These are phyloP conservation scores for Rosa hybrid DNA, from an alignment of 331 rosid genomes.

Conservation along the genomic window DNA sequence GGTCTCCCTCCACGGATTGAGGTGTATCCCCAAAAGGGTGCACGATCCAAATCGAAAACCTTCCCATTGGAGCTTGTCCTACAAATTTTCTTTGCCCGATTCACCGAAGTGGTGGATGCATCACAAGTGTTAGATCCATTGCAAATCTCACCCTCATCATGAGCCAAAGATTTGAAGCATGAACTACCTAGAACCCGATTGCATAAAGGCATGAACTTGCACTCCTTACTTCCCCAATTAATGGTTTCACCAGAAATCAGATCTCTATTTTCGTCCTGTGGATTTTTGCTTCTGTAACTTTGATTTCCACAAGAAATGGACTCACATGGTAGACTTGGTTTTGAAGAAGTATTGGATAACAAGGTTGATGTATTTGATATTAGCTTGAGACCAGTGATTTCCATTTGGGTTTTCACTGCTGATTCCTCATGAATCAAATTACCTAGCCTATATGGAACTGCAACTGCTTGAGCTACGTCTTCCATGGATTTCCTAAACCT, in stretches of 20 bases:
- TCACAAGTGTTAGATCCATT: slow-evolving; percentile 43
- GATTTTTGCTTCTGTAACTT: slow-evolving; percentile 12
- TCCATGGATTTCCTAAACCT: slow-evolving; percentile 52
- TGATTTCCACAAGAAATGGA: slow-evolving; percentile 28
- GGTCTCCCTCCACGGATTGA: slow-evolving; percentile 62
- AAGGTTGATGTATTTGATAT: slow-evolving; percentile 53
- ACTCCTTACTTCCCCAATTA: slow-evolving; percentile 22
- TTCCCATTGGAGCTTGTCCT: slow-evolving; percentile 32
- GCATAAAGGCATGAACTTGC: slow-evolving; percentile 27
- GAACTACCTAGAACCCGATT: slow-evolving; percentile 27
- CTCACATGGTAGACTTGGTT: slow-evolving; percentile 22
- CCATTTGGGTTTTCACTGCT: slow-evolving; percentile 56
- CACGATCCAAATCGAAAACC: slow-evolving; percentile 35
- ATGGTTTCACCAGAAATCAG: slow-evolving; percentile 35
- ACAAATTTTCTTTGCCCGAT: slow-evolving; percentile 26
- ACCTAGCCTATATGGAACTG: slow-evolving; percentile 60
- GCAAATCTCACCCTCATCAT: slow-evolving; percentile 39
- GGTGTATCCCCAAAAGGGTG: slow-evolving; percentile 63
- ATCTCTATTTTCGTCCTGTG: slow-evolving; percentile 30
- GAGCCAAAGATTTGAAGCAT: slow-evolving; percentile 23
- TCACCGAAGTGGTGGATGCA: slow-evolving; percentile 23
- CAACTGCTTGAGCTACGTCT: slow-evolving; percentile 55
- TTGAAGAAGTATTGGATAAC: slow-evolving; percentile 36
- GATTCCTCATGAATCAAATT: slow-evolving; percentile 56
- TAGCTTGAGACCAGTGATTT: slow-evolving; percentile 58